Base-by-base conservation (phyloP, 768 basidiomycete species). In the Rhizopogon vulgaris region DNA sequence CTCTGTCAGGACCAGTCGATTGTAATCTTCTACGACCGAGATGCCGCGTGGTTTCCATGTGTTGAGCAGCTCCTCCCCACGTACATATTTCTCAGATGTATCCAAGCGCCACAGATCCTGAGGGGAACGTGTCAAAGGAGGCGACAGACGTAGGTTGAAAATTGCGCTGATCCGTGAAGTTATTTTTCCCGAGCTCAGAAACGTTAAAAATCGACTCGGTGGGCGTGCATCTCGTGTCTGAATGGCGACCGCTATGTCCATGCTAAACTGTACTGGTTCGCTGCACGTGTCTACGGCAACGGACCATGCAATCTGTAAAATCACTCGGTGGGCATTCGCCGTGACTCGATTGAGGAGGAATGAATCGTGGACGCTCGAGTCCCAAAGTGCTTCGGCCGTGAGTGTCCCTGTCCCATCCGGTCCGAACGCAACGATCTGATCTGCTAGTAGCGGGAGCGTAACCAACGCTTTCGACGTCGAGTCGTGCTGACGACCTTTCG, bases 61-160 rank as follows among this genome's bases (percentile, higher is more conserved):
- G 6, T 78, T 83, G 27, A 98, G 75, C 3, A 76, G 68, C 60
- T 97, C 94, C 65, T 98, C 94, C 7, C 95, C 95, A 41, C 85
- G 79, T 0, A 99, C 94, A 68, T 94, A 97, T 66, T 93, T 94
- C 69, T 90, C 88, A 27, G 90, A 84, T 1, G 95, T 97, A 71
- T 99, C 93, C 48, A 98, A 74, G 38, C 94, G 76, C 96, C 95
- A 97, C 12, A 99, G 74, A 56, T 97, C 94, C 64, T 83, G 83
- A 2, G 91, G 80, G 1, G 88, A 93, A 40, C 91, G 83, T 17
- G 90, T 92, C 55, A 90, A 71, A 14, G 90, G 87, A 11, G 95
- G 94, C 3, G 83, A 82, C 30, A 98, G 76, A 41, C 80, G 78
- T 45, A 98, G 78, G 30, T 75, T 79, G 74, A 94, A 99, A 41